Evolutionary conservation across 352 stramenopile species (phyloP), one percentile per base, ranked within the genome.

Genomic region (Globisporangium barbulae): DNA sequence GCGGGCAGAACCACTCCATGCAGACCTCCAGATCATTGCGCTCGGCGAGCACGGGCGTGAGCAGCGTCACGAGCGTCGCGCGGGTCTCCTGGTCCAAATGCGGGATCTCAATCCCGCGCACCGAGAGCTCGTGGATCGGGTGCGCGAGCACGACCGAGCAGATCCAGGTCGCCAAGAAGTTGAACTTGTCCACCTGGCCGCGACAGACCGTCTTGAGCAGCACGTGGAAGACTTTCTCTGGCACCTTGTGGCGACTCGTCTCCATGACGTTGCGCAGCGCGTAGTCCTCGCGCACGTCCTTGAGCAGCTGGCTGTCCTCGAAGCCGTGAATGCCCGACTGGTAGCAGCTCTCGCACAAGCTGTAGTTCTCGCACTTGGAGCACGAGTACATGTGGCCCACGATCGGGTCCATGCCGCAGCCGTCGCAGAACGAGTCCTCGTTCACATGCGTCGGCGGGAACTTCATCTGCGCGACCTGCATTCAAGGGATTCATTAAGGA

Each of bases 361-460:
- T 76, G 68, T 91, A 96, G 67, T 96, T 94, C 47, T 78, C 70
- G 70, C 88, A 96, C 67, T 80, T 85, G 63, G 85, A 94, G 73
- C 88, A 96, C 60, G 88, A 90, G 64, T 90, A 96, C 84, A 94
- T 93, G 75, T 93, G 85, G 35, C 88, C 88, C 17, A 94, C 71
- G 65, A 96, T 90, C 19, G 88, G 88, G 64, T 94, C 85, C 88
- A 96, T 92, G 62, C 88, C 88, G 58, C 88, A 96, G 60, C 88
- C 88, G 61, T 96, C 88, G 67, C 88, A 96, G 78, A 96, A 96
- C 65, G 88, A 94, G 68, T 96, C 84, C 15, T 92, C 82, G 71
- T 96, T 92, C 48, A 96, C 78, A 55, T 94, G 79, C 8, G 73
- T 74, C 15, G 81, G 65, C 48, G 84, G 75, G 48, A 89, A 79